phyloP scores from a whole-genome alignment of 2,329 filamentous ascomycete species.

The Penicillium sp. region DNA sequence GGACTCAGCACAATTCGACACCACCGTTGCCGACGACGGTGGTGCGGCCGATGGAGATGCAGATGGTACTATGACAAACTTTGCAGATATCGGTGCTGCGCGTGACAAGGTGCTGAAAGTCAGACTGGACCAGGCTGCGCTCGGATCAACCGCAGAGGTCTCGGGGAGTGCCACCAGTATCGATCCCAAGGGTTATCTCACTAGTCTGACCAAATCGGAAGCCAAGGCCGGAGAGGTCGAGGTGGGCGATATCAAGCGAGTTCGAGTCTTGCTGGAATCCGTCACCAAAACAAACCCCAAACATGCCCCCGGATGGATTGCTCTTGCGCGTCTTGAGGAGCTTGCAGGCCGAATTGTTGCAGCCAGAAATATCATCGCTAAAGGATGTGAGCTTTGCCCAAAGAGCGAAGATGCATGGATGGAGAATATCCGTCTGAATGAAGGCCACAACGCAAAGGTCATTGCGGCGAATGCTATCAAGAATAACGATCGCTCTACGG shows the following conservation, averaged over 20 bases:
- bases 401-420: slow-evolving; percentile 95
- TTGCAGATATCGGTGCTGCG: slow-evolving; percentile 93
- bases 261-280: slow-evolving; percentile 86
- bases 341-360: slow-evolving; percentile 87
- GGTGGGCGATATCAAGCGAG: slow-evolving; percentile 92
- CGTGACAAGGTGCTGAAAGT: slow-evolving; percentile 94
- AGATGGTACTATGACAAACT: slow-evolving; percentile 95
- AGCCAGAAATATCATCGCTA: slow-evolving; percentile 80
- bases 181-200: slow-evolving; percentile 93
- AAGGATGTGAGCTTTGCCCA: slow-evolving; percentile 85
- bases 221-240: slow-evolving; percentile 75
- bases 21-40: slow-evolving; percentile 82
- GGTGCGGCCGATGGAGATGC: slow-evolving; percentile 46
- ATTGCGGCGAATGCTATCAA: slow-evolving; percentile 93
- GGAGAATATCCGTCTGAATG: slow-evolving; percentile 91
- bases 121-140: slow-evolving; percentile 84
- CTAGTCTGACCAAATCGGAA: slow-evolving; percentile 79
- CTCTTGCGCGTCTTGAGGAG: slow-evolving; percentile 87
- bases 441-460: slow-evolving; percentile 88
- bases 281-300: slow-evolving; percentile 96
- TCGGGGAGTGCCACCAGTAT: slow-evolving; percentile 84
- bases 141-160: slow-evolving; percentile 65
- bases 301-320: slow-evolving; percentile 94
- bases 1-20: slow-evolving; percentile 77
- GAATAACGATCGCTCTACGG: slow-evolving; percentile 82